Evolutionary conservation across 208 protist species (phyloP).

Genomic region (Strigomonas culicis): DNA sequence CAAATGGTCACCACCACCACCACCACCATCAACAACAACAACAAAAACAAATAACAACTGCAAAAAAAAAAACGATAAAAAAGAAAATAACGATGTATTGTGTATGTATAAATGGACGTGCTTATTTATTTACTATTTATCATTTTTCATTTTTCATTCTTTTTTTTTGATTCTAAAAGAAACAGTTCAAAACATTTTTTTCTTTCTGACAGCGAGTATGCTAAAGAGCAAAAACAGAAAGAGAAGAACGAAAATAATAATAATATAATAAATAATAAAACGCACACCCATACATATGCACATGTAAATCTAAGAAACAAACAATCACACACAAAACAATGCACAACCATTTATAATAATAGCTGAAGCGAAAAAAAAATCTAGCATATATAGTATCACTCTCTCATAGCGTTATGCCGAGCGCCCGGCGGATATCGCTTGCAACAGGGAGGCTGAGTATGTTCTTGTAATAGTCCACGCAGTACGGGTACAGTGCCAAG

Average conservation of each 20-base stretch:
- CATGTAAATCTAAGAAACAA: not conserved
- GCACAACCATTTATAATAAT: not conserved
- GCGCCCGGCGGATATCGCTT: constrained; percentile 48
- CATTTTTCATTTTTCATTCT: not conserved
- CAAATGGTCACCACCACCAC: too few species aligned
- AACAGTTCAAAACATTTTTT: not conserved
- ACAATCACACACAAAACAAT: not conserved
- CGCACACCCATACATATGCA: not conserved
- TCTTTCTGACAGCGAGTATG: not conserved
- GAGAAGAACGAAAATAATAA: not conserved
- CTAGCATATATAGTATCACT: not conserved
- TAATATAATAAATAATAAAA: not conserved
- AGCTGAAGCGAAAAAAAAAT: not conserved
- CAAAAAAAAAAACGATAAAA: constrained; percentile 5
- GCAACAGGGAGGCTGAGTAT: constrained; percentile 57
- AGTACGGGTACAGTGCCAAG: constrained; percentile 25
- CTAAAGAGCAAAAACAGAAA: constrained; percentile 12
- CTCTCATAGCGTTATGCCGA: constrained; percentile 28
- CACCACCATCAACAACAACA: not conserved
- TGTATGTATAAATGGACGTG: not conserved
- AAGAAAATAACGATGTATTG: constrained; percentile 9
- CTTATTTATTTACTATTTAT: not conserved
- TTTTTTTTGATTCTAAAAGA: not conserved
- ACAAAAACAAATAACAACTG: not conserved
- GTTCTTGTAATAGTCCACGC: constrained; percentile 37